A percentile compares a stretch with the other conserved stretches of the same genome.
phyloP scores from a whole-genome alignment of 371 early-diverging fungal genomes.

The Nematocida ausubeli region DNA sequence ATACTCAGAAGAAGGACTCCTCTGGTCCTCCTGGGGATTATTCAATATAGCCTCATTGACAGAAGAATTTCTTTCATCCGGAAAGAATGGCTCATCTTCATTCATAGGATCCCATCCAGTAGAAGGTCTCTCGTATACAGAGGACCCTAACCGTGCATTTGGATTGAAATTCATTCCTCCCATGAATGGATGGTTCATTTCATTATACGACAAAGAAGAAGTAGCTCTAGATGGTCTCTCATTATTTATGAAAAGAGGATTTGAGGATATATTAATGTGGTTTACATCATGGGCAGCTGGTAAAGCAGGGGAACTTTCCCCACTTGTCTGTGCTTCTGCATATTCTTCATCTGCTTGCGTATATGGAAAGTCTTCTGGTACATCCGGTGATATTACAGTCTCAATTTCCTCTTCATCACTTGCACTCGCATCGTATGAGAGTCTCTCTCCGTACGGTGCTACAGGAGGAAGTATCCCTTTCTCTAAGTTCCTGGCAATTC shows the following conservation, averaged over 20 bases:
- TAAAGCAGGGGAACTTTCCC: not conserved
- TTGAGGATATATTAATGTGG: not conserved
- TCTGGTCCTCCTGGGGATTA: no score
- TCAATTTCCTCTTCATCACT: no score
- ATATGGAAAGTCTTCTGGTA: not conserved
- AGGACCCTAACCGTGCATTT: not conserved
- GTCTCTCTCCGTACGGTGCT: no score
- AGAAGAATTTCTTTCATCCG: no score
- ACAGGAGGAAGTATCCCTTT: no score
- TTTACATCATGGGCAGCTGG: not conserved
- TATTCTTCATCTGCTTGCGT: not conserved
- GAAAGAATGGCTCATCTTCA: no score
- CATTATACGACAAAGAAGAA: not conserved
- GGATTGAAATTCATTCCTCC: not conserved
- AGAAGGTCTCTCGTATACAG: no score
- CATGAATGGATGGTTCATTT: not conserved
- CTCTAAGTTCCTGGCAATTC: not conserved
- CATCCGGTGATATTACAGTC: no score
- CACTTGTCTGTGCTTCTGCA: not conserved
- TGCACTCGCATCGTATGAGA: no score
- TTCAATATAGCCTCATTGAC: no score
- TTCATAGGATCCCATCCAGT: no score
- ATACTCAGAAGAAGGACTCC: no score
- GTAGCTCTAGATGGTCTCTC: not conserved
- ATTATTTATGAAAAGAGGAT: not conserved